A percentile compares a stretch with the other conserved stretches of the same genome.
These are phyloP conservation scores for Rubroboletus pulcherrimus DNA, from an alignment of 768 basidiomycete genomes.

Conservation along the genomic window DNA sequence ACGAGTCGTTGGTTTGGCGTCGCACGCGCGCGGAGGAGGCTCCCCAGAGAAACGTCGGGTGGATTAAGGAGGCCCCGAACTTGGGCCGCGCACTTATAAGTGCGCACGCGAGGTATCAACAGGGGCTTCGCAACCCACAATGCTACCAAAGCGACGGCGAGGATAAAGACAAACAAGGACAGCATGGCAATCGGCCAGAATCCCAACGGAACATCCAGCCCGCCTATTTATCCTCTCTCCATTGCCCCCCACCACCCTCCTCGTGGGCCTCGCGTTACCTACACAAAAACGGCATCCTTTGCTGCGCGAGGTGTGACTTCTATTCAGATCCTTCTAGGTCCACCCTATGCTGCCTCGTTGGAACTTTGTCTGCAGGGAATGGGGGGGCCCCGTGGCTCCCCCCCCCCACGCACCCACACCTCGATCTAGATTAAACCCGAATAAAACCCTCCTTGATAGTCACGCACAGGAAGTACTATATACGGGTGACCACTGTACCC, in stretches of 20 bases:
- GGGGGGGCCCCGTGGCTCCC: neutral
- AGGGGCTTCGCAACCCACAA: neutral
- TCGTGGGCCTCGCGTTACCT: neutral
- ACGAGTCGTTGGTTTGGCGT: constrained; percentile 24
- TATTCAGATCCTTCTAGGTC: neutral
- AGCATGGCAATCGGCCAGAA: constrained; percentile 1
- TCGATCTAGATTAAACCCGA: neutral
- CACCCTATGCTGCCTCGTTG: neutral
- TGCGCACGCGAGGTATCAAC: constrained; percentile 2
- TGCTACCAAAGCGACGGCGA: neutral
- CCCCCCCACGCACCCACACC: constrained; percentile 4
- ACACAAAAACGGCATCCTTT: neutral
- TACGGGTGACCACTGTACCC: neutral
- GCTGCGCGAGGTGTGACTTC: neutral
- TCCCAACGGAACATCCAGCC: neutral
- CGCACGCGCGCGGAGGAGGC: constrained; percentile 19
- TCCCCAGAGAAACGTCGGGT: neutral
- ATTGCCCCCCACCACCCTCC: neutral
- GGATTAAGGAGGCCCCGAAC: constrained; percentile 19
- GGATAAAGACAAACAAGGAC: neutral
- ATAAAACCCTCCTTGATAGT: neutral
- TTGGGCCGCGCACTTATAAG: neutral
- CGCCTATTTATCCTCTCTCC: constrained; percentile 9
- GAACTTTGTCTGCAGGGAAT: neutral
- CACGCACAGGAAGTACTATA: constrained; percentile 13